Conservation (phyloP, 192 early-diverging fungal species). For the Coemansia sp. region DNA sequence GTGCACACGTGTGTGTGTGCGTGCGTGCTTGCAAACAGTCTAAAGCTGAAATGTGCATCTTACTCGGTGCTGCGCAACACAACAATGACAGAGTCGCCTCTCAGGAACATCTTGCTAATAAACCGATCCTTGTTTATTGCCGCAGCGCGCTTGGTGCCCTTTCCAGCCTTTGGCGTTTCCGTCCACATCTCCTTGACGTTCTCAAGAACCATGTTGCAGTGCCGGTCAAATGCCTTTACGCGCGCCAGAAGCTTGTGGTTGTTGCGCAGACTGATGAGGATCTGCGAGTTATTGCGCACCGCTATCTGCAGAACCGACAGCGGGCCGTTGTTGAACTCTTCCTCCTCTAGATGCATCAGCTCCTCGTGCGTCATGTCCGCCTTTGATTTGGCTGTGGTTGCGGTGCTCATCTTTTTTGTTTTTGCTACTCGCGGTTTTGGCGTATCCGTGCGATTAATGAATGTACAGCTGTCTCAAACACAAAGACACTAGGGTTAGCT, state of each 20-base stretch:
- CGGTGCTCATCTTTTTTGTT: slow-evolving; percentile 39
- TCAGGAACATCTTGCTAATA: slow-evolving; percentile 96
- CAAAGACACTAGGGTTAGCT: no score
- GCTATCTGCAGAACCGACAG: slow-evolving; percentile 92
- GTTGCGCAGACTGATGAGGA: slow-evolving; percentile 95
- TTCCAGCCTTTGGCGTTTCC: slow-evolving; percentile 85
- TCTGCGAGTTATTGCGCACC: slow-evolving; percentile 94
- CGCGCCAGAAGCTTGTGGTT: slow-evolving; percentile 96
- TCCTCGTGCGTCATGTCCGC: slow-evolving; percentile 66
- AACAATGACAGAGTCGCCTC: slow-evolving; percentile 92
- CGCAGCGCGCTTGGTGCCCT: slow-evolving; percentile 90
- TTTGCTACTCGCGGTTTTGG: background rate
- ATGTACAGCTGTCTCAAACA: background rate
- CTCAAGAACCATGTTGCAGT: slow-evolving; percentile 99
- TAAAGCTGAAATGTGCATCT: background rate
- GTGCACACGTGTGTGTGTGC: no score
- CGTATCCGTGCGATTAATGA: background rate
- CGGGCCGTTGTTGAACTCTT: slow-evolving; percentile 95
- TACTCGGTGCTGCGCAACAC: slow-evolving; percentile 58
- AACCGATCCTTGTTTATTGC: slow-evolving; percentile 98
- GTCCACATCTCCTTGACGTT: slow-evolving; percentile 99
- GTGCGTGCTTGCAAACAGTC: no score
- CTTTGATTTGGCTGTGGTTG: slow-evolving; percentile 51
- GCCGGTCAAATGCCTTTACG: slow-evolving; percentile 99
- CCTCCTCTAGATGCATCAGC: slow-evolving; percentile 83